Evolutionary conservation across 352 stramenopile species (phyloP).

Genomic region (Phytophthora fragariaefolia): DNA sequence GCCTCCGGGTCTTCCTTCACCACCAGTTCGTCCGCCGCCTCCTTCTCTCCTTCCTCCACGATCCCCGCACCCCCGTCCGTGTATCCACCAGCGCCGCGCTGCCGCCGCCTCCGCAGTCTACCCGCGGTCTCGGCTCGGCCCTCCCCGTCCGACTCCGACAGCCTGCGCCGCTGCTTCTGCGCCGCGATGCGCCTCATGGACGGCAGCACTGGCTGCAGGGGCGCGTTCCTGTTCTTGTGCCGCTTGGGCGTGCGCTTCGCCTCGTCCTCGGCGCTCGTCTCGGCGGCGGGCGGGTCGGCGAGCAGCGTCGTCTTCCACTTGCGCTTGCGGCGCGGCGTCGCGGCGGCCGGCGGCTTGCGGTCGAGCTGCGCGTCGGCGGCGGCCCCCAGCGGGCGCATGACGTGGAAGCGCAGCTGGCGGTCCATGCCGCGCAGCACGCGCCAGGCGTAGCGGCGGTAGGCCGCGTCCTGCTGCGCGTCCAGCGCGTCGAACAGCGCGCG

Average conservation of each 20-base stretch:
- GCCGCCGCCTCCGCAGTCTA: slow-evolving; percentile 24
- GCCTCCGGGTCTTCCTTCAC: slow-evolving; percentile 24
- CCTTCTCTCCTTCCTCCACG: slow-evolving; percentile 10
- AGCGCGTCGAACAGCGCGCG: slow-evolving; percentile 64
- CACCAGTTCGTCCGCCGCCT: slow-evolving; percentile 5
- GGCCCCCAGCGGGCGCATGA: slow-evolving; percentile 50
- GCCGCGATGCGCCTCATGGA: slow-evolving; percentile 58
- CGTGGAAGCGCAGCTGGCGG: slow-evolving; percentile 64
- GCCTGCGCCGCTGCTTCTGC: slow-evolving; percentile 45
- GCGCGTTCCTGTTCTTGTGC: slow-evolving; percentile 38
- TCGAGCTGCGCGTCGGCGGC: not conserved
- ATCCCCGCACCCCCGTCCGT: slow-evolving; percentile 13
- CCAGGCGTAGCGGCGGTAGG: slow-evolving; percentile 71
- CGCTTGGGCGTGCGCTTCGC: slow-evolving; percentile 24
- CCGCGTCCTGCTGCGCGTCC: slow-evolving; percentile 59
- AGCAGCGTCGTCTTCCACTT: slow-evolving; percentile 81
- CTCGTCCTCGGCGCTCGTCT: not conserved
- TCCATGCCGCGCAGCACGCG: slow-evolving; percentile 63
- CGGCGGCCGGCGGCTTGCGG: slow-evolving; percentile 11
- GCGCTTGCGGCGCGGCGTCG: slow-evolving; percentile 49
- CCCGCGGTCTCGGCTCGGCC: slow-evolving; percentile 16
- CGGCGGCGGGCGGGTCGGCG: slow-evolving; percentile 9
- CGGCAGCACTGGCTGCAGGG: slow-evolving; percentile 52
- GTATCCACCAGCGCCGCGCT: slow-evolving; percentile 12
- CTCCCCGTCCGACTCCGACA: slow-evolving; percentile 42